phyloP scores from a whole-genome alignment of 352 stramenopile species.

The Pythium rishiriense region DNA sequence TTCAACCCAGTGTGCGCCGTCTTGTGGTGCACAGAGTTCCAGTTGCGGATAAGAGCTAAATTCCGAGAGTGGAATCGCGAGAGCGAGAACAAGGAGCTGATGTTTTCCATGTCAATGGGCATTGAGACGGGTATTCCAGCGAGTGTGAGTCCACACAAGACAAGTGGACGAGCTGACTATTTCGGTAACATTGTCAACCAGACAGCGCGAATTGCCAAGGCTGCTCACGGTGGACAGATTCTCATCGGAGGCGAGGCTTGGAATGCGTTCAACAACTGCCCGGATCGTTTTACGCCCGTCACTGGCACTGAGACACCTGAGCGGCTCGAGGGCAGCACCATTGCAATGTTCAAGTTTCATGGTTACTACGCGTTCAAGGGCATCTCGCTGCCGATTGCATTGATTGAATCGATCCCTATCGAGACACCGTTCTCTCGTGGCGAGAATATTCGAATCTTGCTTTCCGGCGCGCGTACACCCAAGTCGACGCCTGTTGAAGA shows the following conservation, averaged over 20 bases:
- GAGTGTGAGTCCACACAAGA: constrained; percentile 88
- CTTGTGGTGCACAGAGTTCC: constrained; percentile 86
- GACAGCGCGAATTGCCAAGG: constrained; percentile 85
- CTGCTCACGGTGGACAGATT: constrained; percentile 74
- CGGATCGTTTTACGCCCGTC: constrained; percentile 35
- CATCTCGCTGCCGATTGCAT: constrained; percentile 75
- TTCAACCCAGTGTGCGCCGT: constrained; percentile 81
- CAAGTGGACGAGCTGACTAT: constrained; percentile 85
- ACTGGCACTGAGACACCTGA: constrained; percentile 46
- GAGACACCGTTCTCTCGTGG: constrained; percentile 35
- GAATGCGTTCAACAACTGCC: constrained; percentile 55
- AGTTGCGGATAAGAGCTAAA: constrained; percentile 73
- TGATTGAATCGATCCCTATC: constrained; percentile 80
- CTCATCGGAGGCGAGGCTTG: constrained; percentile 82
- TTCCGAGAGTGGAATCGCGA: constrained; percentile 78
- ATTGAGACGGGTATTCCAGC: constrained; percentile 81
- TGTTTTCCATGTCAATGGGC: constrained; percentile 88
- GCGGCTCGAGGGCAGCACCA: constrained; percentile 45
- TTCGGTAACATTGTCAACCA: constrained; percentile 91
- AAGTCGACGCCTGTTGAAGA: constrained; percentile 75
- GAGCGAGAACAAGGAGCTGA: constrained; percentile 74
- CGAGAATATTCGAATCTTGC: constrained; percentile 38
- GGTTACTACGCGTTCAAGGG: constrained; percentile 87
- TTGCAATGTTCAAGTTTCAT: constrained; percentile 85
- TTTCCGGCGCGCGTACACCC: constrained; percentile 44